Percentiles rank a stretch among this genome's conserved stretches.
Conservation (phyloP, 2,329 filamentous ascomycete species). For the Fusarium concolor region DNA sequence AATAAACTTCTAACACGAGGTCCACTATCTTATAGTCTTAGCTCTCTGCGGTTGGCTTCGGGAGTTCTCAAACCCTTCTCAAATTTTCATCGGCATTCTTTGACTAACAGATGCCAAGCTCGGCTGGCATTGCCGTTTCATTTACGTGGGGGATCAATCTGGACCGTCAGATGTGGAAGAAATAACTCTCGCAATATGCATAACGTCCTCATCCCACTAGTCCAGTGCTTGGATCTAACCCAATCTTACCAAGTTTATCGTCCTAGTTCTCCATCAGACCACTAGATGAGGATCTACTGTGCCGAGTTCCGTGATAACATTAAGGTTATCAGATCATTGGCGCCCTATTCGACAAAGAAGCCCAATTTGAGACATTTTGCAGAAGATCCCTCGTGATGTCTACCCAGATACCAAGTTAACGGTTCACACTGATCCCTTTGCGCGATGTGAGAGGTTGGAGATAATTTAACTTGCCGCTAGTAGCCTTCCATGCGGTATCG, state of each 20-base stretch:
- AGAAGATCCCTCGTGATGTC: neutral
- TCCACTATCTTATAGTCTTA: neutral
- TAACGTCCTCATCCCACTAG: neutral
- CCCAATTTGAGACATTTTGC: neutral
- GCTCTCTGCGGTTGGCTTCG: neutral
- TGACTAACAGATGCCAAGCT: neutral
- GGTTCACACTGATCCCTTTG: neutral
- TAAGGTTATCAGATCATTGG: slow-evolving; percentile 8
- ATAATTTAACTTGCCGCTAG: neutral
- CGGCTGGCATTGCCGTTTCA: neutral
- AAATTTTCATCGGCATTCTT: neutral
- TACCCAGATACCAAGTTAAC: rapidly evolving
- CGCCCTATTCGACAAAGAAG: neutral
- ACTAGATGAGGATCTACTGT: neutral
- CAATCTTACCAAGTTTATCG: neutral
- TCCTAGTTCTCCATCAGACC: neutral
- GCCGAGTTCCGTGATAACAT: slow-evolving; percentile 6
- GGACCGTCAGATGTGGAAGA: neutral
- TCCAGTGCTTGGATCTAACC: neutral
- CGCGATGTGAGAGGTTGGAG: neutral
- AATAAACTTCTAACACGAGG: neutral
- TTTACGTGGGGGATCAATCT: slow-evolving; percentile 1
- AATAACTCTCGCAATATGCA: slow-evolving; percentile 6
- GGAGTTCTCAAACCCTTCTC: neutral
- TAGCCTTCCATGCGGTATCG: neutral